Percentiles rank a stretch among this genome's conserved stretches.
Evolutionary conservation across 2,329 filamentous ascomycete species (phyloP).

Genomic region (Dothideomycetidae sp.): DNA sequence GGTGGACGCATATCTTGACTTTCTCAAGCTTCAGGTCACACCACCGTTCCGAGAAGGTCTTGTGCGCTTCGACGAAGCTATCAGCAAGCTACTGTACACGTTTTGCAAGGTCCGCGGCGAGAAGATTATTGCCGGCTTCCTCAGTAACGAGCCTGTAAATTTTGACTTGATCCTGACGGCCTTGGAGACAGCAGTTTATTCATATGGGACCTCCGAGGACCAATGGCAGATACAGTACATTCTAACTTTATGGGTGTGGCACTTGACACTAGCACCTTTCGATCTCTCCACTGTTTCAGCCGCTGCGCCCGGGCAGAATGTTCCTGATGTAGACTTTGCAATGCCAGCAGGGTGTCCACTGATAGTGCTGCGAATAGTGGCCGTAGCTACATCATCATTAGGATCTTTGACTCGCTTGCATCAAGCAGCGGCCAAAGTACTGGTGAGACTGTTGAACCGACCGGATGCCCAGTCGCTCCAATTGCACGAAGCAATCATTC

Average conservation of each 20-base stretch:
- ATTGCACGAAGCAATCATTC: constrained; percentile 47
- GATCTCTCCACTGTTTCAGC: constrained; percentile 71
- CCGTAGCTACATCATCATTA: constrained; percentile 57
- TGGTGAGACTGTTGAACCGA: constrained; percentile 70
- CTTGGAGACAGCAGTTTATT: constrained; percentile 46
- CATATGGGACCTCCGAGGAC: constrained; percentile 8
- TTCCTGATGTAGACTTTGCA: constrained; percentile 35
- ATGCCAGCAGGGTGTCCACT: constrained; percentile 51
- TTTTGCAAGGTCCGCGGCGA: constrained; percentile 91
- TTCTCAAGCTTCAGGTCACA: constrained; percentile 32
- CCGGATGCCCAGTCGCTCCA: constrained; percentile 74
- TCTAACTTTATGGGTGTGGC: constrained; percentile 62
- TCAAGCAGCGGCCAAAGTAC: constrained; percentile 68
- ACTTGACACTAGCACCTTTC: constrained; percentile 57
- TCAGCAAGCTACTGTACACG: constrained; percentile 69
- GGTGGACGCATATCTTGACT: constrained; percentile 60
- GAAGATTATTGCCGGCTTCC: constrained; percentile 80
- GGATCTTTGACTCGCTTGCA: constrained; percentile 69
- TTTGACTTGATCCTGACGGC: constrained; percentile 66
- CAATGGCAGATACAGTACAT: constrained; percentile 81
- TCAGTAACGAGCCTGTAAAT: constrained; percentile 78
- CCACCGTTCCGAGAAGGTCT: not conserved
- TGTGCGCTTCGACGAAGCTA: constrained; percentile 45
- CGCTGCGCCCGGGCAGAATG: constrained; percentile 30
- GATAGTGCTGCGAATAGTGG: constrained; percentile 55